Evolutionary conservation across 371 early-diverging fungal species (phyloP), one percentile per base, ranked within the genome.

Genomic region (Capillidium rhysosporum): DNA sequence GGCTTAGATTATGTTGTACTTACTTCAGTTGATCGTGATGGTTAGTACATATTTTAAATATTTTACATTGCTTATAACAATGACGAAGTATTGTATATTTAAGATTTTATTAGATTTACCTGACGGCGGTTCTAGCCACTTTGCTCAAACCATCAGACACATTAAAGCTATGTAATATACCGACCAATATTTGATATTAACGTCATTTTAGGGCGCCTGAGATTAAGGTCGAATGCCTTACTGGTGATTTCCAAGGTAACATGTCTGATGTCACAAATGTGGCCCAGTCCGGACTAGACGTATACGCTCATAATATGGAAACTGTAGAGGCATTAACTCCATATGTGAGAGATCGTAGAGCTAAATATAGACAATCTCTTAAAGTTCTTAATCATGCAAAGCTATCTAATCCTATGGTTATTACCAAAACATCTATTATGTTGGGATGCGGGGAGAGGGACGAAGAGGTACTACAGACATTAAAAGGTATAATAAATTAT

Each of bases 401-500:
- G 63, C 65, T 73, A 52, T 66, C 71, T n/a, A 71, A 70, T 49
- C 89, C 89, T 12, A 69, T 65, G 49, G 60, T 97, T 57, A 70
- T 97, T 51, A 97, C 98, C 39, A 97, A 97, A 67, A 86, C 94
- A 3, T 86, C 88, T 34, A 92, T 97, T 65, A 97, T 97, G 98
- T 70, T 97, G 58, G 98, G 98, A 43, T 78, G 89, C 55, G 98
- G 98, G 21, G 97, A 97, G 64, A 85, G 83, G 4, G 93, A 95
- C 57, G 89, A 79, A 18, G 93, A 97, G 63, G 89, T 97, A 0
- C 56, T 81, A 57, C 76, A 86, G 46, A 82, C 98, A 0, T 64
- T 97, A 63, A 75, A 83, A 60, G 81, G 81, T 80, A 59, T 56
- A 8, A 7, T 8, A 10, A 44, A 16, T 52, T 1, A 29, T 9